Base-by-base conservation (phyloP, 1,139 yeast species). In the Scheffersomyces titani region DNA sequence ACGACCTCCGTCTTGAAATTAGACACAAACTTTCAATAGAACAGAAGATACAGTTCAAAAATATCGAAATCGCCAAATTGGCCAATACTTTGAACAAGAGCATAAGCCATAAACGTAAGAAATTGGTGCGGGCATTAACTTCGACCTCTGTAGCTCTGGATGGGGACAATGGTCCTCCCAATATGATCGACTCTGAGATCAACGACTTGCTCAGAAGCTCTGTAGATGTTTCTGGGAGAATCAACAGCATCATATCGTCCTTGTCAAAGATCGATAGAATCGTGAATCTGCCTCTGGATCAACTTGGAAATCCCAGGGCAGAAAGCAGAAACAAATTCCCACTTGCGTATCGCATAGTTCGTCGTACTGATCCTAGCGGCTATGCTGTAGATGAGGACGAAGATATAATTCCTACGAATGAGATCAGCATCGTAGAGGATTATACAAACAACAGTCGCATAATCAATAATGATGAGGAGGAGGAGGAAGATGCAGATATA, bases 1-100 rank as follows among this genome's bases (percentile, higher is more conserved):
- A 70, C 49, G 86, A 82, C 61, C 65, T 82, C 54, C 72, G 78
- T 57, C 60, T 61, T 19, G 80, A 74, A 55, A 71, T 80, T 49
- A 70, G 76, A 52, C 67, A 63, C 47, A 74, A 75, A 54, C 62
- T 80, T 50, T 66, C 74, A 7, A 66, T 73, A 21, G 80, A 78
- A 61, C 81, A 79, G 59, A 69, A 67, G 56, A 69, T 76, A 30
- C 81, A 78, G 58, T 71, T 69, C 57, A 73, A 69, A 61, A 76
- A 76, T 61, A 70, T 74, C 51, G 71, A 68, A 55, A 67, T 71
- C 47, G 78, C 73, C 51, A 73, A 70, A 57, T 62, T 61, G 55
- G 68, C 75, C n/a, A 65, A 62, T 24, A 60, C 60, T 19, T 65
- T 71, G 54, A 67, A 59, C 36, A 68, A 68, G 49, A 59, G 58